These are phyloP conservation scores for Achaetomium macrosporum DNA, from an alignment of 2,329 filamentous ascomycete genomes.

Conservation along the genomic window DNA sequence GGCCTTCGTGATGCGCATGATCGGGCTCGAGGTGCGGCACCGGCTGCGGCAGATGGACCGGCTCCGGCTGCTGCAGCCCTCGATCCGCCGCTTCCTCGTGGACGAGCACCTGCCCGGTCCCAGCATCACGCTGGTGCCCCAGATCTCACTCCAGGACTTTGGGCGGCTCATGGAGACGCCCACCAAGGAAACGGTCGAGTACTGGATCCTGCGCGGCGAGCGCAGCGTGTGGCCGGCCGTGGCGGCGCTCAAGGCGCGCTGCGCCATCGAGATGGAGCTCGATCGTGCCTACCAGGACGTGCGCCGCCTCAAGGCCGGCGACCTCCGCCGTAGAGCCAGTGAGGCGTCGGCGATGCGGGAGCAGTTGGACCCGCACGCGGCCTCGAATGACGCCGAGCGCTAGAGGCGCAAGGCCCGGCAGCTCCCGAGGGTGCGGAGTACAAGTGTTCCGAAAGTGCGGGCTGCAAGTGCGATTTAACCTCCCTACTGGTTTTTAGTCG, in stretches of 20 bases:
- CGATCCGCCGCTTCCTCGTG: conserved; percentile 69
- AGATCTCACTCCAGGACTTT: conserved; percentile 68
- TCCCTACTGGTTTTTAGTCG: too few species aligned
- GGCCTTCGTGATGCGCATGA: conserved; percentile 57
- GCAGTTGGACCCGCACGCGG: background rate
- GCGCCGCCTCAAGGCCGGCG: conserved; percentile 52
- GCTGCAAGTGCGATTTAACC: too few species aligned
- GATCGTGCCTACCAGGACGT: conserved; percentile 80
- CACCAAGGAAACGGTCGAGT: conserved; percentile 65
- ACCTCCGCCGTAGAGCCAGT: conserved; percentile 19
- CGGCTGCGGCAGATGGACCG: conserved; percentile 75
- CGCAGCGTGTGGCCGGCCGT: conserved; percentile 87
- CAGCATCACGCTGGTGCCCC: conserved; percentile 74
- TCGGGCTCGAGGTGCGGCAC: conserved; percentile 73
- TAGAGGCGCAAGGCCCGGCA: too few species aligned
- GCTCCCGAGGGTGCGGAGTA: too few species aligned
- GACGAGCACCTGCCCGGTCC: conserved; percentile 77
- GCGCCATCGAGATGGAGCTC: conserved; percentile 80
- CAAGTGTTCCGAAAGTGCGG: too few species aligned
- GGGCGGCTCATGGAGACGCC: conserved; percentile 76
- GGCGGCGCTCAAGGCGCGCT: conserved; percentile 72
- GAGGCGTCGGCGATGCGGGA: background rate
- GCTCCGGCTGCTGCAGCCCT: conserved; percentile 63
- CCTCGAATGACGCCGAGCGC: too few species aligned
- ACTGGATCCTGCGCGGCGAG: conserved; percentile 84